phyloP scores from a whole-genome alignment of 176 grass and related monocot genomes.

The Zea mays region Zm-B73-REFERENCE-NAM-5.0 NC_050101.1:113602501-113603000 shows the following conservation, averaged over 20 bases:
- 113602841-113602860: background rate
- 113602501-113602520: too few species aligned
- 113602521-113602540: too few species aligned
- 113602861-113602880: background rate
- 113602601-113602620: too few species aligned
- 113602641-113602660: too few species aligned
- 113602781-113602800: background rate
- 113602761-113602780: background rate
- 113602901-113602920: background rate
- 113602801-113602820: background rate
- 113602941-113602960: too few species aligned
- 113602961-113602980: background rate
- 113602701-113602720: background rate
- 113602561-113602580: too few species aligned
- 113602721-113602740: background rate
- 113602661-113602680: too few species aligned
- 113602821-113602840: background rate
- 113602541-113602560: too few species aligned
- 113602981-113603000: background rate
- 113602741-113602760: constrained; percentile 29
- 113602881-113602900: background rate
- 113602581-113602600: too few species aligned
- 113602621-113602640: too few species aligned
- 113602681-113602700: background rate
- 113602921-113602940: too few species aligned